Evolutionary conservation across 2,329 filamentous ascomycete genomes (phyloP), one percentile per base, ranked within the genome.

Genomic region (Biscogniauxia marginata): DNA sequence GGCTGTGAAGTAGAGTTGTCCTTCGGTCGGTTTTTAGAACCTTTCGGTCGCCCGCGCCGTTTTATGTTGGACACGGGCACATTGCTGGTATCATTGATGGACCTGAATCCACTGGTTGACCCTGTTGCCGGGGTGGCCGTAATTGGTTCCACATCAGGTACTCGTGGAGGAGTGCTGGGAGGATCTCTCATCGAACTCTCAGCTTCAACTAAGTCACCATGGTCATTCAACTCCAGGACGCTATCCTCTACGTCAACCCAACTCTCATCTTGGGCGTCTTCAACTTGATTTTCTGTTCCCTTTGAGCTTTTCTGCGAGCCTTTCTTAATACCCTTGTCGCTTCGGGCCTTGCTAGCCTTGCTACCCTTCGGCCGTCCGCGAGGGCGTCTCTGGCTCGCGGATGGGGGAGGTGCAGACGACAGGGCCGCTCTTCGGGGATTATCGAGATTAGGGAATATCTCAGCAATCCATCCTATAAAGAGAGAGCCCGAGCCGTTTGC

Each of bases 381-480:
- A 6, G 74, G 72, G 50, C 81, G 75, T 63, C 78, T 83, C 34
- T 63, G 59, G 45, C 55, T 60, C 18, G 56, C 39, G 46, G 66
- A 48, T 52, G 58, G 59, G 23, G 46, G 51, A 22, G 64, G 30
- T n/a, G 55, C 60, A 47, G 63, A 64, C 6, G 57, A 56, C 46
- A 53, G 56, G 13, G 65, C 64, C 45, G 68, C 69, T 57, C 63
- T 71, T 60, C 67, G 62, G 23, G 64, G 67, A 58, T 64, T 52
- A 16, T 69, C 71, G 55, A 71, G 69, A 34, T 72, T 75, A 18
- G 84, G 84, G 58, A 87, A 88, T 53, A 88, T 84, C 64, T 87
- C 84, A 11, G 82, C 75, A 46, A 87, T 71, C 84, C 84, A 87
- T 19, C 82, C 80, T 24, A 88, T 76, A 56, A 87, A 83, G 9